These are phyloP conservation scores for Acanthochlamys bracteata DNA, from an alignment of 106 monocot species.

Conservation along the genomic window DNA sequence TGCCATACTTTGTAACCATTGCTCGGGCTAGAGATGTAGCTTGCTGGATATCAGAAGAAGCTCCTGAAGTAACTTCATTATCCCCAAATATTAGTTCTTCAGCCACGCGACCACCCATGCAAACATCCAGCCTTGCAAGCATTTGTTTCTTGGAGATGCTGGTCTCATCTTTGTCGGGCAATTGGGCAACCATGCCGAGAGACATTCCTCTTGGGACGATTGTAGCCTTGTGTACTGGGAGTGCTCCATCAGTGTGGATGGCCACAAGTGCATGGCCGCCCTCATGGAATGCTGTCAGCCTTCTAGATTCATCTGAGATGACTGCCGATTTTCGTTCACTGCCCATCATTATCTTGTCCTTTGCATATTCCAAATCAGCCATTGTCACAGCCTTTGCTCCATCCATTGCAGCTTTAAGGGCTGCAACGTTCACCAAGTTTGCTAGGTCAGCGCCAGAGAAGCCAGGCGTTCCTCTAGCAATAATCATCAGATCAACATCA, in stretches of 20 bases:
- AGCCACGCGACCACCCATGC: conserved; percentile 97
- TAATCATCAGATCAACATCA: conserved; percentile 86
- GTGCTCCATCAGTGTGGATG: conserved; percentile 82
- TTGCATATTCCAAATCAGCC: conserved; percentile 89
- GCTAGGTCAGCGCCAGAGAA: conserved; percentile 99
- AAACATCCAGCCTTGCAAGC: conserved; percentile 95
- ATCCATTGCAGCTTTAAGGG: conserved; percentile 98
- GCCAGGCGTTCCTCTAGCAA: conserved; percentile 91
- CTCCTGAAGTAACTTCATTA: conserved; percentile 86
- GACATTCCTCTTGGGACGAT: conserved; percentile 92
- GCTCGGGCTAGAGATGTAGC: conserved; percentile 77
- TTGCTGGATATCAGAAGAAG: conserved; percentile 80
- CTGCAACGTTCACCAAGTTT: conserved; percentile 88
- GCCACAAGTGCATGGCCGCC: conserved; percentile 99
- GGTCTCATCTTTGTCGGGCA: conserved; percentile 88
- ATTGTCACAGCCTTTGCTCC: conserved; percentile 88
- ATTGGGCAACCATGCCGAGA: conserved; percentile 89
- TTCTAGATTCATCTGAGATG: conserved; percentile 76
- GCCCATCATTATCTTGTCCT: conserved; percentile 99
- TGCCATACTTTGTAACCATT: conserved; percentile 96
- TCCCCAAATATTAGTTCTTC: conserved; percentile 96
- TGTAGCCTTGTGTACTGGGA: conserved; percentile 86
- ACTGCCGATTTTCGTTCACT: conserved; percentile 97
- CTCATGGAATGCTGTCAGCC: conserved; percentile 86
- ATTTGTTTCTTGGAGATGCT: conserved; percentile 85